Evolutionary conservation across 805 yeast species (phyloP).

Genomic region (Nakazawaea sp.): DNA sequence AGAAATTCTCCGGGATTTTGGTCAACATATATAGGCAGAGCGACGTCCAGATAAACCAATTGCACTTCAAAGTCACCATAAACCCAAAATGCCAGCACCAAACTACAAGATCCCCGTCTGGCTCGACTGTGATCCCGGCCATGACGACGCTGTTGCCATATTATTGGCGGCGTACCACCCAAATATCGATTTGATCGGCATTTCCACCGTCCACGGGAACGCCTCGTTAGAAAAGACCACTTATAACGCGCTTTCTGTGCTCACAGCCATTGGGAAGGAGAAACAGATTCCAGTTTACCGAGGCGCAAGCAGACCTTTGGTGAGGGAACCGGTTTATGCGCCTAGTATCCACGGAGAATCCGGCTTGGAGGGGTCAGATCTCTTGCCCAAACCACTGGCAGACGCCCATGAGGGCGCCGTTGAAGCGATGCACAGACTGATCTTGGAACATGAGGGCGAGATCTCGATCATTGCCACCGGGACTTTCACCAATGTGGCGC

Average conservation of each 20-base stretch:
- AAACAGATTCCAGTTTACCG: conserved; percentile 56
- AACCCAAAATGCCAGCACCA: no score
- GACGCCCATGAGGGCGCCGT: conserved; percentile 21
- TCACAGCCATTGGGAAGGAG: conserved; percentile 48
- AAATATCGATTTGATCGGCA: conserved; percentile 50
- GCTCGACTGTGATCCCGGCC: conserved; percentile 93
- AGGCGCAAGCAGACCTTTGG: conserved; percentile 57
- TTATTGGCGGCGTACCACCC: conserved; percentile 58
- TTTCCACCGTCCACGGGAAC: conserved; percentile 75
- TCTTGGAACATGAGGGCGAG: conserved; percentile 17
- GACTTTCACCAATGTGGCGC: conserved; percentile 32
- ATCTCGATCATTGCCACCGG: conserved; percentile 35
- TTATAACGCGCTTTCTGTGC: conserved; percentile 56
- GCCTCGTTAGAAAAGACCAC: conserved; percentile 61
- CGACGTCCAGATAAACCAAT: no score
- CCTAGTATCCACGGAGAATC: conserved; percentile 64
- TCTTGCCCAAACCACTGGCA: conserved; percentile 44
- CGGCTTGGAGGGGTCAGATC: conserved; percentile 71
- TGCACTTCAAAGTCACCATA: no score
- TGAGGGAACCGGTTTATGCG: conserved; percentile 42
- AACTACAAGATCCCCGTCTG: conserved; percentile 56
- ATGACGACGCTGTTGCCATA: conserved; percentile 79
- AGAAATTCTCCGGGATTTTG: no score
- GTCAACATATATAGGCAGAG: no score
- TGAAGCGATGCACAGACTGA: conserved; percentile 19